Conservation (phyloP, 2,329 filamentous ascomycete genomes). For the Zymoseptoria brevis region DNA sequence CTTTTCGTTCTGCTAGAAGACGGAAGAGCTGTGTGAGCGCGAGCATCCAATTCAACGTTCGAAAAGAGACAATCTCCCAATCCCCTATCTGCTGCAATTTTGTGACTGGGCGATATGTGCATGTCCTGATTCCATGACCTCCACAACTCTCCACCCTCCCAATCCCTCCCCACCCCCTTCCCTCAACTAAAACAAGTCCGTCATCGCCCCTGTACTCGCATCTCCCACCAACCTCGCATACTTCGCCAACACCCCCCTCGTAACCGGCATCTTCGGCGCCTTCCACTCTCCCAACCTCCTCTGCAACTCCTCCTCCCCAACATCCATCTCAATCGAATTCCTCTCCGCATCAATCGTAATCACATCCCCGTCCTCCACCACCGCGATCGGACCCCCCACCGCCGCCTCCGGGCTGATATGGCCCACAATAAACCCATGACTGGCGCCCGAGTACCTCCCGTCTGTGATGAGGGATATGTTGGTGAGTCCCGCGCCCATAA, state of each 20-base stretch:
- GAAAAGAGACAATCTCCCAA: no score
- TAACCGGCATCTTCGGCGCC: slow-evolving; percentile 62
- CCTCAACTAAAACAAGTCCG: slow-evolving; percentile 57
- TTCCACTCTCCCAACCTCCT: slow-evolving; percentile 59
- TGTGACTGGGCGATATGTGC: no score
- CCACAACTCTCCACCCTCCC: no score
- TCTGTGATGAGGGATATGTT: slow-evolving; percentile 91
- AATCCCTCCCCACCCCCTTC: no score
- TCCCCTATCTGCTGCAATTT: no score
- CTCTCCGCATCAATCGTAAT: slow-evolving; percentile 79
- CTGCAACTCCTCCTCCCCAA: slow-evolving; percentile 63
- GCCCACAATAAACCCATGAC: slow-evolving; percentile 87
- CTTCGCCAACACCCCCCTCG: slow-evolving; percentile 79
- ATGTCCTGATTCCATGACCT: no score
- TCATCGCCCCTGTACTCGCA: slow-evolving; percentile 85
- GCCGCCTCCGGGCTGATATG: slow-evolving; percentile 89
- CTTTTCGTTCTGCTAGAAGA: no score
- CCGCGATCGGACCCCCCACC: slow-evolving; percentile 76
- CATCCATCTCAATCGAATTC: slow-evolving; percentile 64
- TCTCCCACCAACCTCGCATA: slow-evolving; percentile 83
- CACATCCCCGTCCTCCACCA: slow-evolving; percentile 71
- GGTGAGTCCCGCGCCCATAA: slow-evolving; percentile 83
- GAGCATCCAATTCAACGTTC: no score
- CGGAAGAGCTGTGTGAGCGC: no score
- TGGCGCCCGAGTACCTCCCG: slow-evolving; percentile 79